Evolutionary conservation across 148 eudicot species (phyloP).

Genomic region (Amaranthus palmeri): DNA sequence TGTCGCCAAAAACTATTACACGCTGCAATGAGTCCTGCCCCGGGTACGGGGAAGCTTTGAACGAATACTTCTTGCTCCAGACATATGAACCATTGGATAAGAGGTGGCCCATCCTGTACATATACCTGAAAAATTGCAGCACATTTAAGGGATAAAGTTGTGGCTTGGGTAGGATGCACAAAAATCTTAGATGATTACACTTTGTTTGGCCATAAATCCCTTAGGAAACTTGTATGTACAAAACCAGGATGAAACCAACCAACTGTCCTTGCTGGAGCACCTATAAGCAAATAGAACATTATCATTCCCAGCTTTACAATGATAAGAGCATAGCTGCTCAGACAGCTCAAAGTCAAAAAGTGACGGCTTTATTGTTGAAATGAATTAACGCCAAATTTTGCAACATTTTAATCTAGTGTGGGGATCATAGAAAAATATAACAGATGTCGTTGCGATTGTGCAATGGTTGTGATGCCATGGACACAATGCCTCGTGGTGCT

Average conservation of each 20-base stretch:
- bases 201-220: slow-evolving; percentile 76
- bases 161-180: neutral
- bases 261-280: slow-evolving; percentile 86
- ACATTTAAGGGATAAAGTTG: slow-evolving; percentile 3
- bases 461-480: too few species aligned
- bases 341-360: neutral
- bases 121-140: slow-evolving; percentile 43
- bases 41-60: slow-evolving; percentile 76
- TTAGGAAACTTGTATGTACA: slow-evolving; percentile 85
- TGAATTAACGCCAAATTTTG: neutral
- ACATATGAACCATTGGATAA: slow-evolving; percentile 53
- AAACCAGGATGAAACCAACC: slow-evolving; percentile 99
- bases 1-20: slow-evolving; percentile 79
- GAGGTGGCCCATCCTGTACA: slow-evolving; percentile 69
- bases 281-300: slow-evolving; percentile 32
- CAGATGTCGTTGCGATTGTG: too few species aligned
- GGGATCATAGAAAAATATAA: neutral
- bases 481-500: too few species aligned
- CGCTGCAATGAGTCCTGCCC: slow-evolving; percentile 86
- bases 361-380: neutral
- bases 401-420: neutral
- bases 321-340: neutral
- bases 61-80: slow-evolving; percentile 69
- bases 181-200: slow-evolving; percentile 32
- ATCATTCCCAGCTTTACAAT: neutral